phyloP scores from a whole-genome alignment of 2,329 filamentous ascomycete species.

The Talaromyces piceae region DNA sequence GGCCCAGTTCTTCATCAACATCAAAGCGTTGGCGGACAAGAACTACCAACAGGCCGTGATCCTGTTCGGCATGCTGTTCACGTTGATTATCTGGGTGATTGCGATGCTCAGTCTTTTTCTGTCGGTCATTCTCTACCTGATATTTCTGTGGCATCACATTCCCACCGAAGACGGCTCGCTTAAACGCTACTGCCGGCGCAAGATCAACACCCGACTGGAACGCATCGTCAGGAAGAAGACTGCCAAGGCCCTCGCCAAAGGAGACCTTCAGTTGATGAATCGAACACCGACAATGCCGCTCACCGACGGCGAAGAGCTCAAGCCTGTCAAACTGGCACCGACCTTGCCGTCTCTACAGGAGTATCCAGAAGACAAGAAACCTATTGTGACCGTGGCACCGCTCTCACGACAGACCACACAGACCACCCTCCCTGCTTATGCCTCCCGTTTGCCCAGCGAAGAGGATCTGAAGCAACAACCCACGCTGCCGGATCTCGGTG shows the following conservation, averaged over 20 bases:
- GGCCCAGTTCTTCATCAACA: conserved; percentile 73
- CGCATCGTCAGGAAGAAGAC: conserved; percentile 80
- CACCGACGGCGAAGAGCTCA: conserved; percentile 19
- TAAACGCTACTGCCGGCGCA: conserved; percentile 78
- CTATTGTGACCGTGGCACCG: conserved; percentile 27
- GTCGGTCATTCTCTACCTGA: conserved; percentile 69
- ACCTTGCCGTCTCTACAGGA: conserved; percentile 59
- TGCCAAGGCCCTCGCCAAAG: conserved; percentile 74
- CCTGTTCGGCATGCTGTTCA: conserved; percentile 86
- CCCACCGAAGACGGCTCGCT: conserved; percentile 73
- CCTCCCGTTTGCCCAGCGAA: conserved; percentile 36
- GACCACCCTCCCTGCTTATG: conserved; percentile 55
- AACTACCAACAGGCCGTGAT: conserved; percentile 76
- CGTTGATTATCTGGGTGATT: conserved; percentile 80
- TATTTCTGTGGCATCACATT: conserved; percentile 90
- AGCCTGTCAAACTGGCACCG: conserved; percentile 21
- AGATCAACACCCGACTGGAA: conserved; percentile 78
- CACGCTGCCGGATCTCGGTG: conserved; percentile 37
- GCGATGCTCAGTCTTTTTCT: conserved; percentile 66
- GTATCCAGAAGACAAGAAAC: conserved; percentile 33
- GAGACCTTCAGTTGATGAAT: conserved; percentile 52
- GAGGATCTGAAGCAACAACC: conserved; percentile 16
- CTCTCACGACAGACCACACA: conserved; percentile 55
- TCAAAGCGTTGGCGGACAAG: conserved; percentile 62
- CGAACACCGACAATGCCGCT: conserved; percentile 41